Evolutionary conservation across 495 filamentous ascomycete genomes (phyloP).

Genomic region (Penicillium coprophilum): DNA sequence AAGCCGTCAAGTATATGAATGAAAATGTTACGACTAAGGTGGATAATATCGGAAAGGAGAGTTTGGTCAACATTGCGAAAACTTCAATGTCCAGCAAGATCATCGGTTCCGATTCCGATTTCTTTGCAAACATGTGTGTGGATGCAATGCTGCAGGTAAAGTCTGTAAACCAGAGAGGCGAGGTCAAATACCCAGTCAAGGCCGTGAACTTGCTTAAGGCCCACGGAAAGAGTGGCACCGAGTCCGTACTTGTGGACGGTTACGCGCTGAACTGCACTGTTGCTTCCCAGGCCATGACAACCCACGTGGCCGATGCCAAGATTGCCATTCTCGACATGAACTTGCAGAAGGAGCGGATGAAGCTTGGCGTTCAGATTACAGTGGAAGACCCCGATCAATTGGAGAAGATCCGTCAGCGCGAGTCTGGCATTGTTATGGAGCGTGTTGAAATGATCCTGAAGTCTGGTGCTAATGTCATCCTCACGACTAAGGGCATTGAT

Average conservation of each 20-base stretch:
- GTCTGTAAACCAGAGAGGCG: conserved; percentile 81
- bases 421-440: conserved; percentile 90
- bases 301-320: conserved; percentile 87
- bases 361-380: conserved; percentile 96
- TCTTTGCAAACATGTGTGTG: conserved; percentile 96
- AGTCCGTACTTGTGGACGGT: conserved; percentile 90
- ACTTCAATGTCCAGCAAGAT: conserved; percentile 99
- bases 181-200: conserved; percentile 97
- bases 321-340: conserved; percentile 98
- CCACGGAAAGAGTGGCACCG: conserved; percentile 86
- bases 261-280: conserved; percentile 99
- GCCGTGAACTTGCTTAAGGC: conserved; percentile 98
- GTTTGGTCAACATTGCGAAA: conserved; percentile 91
- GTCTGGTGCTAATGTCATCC: conserved; percentile 91
- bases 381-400: conserved; percentile 96
- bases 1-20: conserved; percentile 98
- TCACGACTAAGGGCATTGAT: conserved; percentile 98
- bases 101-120: conserved; percentile 92
- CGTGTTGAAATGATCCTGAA: conserved; percentile 96
- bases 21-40: conserved; percentile 96
- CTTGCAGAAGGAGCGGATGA: conserved; percentile 97
- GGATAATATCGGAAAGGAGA: conserved; percentile 84
- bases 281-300: conserved; percentile 96
- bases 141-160: conserved; percentile 97
- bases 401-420: conserved; percentile 91